Base-by-base conservation (phyloP, 192 early-diverging fungal species). In the Geosiphon pyriformis region DNA sequence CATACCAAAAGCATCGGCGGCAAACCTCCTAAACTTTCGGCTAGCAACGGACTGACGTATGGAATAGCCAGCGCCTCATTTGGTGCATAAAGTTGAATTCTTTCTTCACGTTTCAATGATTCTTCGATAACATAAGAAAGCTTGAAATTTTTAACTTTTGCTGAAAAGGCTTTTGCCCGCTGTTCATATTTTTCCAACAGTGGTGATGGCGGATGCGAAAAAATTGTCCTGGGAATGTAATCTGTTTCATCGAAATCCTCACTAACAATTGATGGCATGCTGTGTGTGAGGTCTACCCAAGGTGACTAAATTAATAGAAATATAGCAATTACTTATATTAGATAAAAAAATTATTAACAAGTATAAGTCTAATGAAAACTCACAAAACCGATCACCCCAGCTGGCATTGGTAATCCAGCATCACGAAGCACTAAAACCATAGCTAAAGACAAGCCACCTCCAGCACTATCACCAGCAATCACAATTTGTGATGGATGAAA, bases 381-480 rank as follows among this genome's bases (percentile, higher is more conserved):
- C 11, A 71, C 50, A 61, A 85, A 62, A 2, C 78, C 72, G 30
- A 81, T 76, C 0, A 74, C 74, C 1, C 82, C 86, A 11, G 74
- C 85, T 4, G 87, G 83, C 49, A 82, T 57, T 7, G 80, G 82
- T 25, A 88, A 57, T 0, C 78, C 73, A 23, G 78, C 71, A 59
- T 89, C 82, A 34, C 84, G 72, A 18, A 89, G 76, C 20, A 80
- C 83, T 1, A 88, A 52, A 59, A 82, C 67, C 0, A 78, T 69
- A 1, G 82, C 82, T 22, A 87, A 49, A 0, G 81, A 72, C 11
- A 92, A 61, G 72, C 71, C 81, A 34, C 89, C 87, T 20, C 89
- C 89, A 0, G 89, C 85, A 58, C 85, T 86, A 53, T 90, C 89
- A 0, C 89, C 89, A 27, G 80, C 76, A 26, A 90, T 70, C 17